These are phyloP conservation scores for Stachybotrys chlorohalonatus DNA, from an alignment of 2,329 filamentous ascomycete species.

Conservation along the genomic window DNA sequence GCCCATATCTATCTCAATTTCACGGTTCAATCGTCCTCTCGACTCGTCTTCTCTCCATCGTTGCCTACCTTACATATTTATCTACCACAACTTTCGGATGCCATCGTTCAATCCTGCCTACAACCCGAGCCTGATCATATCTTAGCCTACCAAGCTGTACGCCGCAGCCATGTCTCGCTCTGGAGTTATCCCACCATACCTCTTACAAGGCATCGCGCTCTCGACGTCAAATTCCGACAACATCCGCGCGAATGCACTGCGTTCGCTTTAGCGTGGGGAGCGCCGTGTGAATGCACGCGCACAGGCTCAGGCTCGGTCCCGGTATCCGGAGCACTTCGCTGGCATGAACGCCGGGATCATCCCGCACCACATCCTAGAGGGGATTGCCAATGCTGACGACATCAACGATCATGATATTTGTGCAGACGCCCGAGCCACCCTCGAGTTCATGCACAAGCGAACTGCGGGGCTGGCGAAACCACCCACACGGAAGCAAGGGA, in stretches of 20 bases:
- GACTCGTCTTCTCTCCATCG: no score
- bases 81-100: no score
- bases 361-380: not conserved
- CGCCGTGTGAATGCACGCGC: not conserved
- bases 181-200: constrained; percentile 36
- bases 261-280: not conserved
- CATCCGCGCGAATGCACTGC: constrained; percentile 23
- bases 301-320: constrained; percentile 17
- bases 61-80: no score
- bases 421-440: constrained; percentile 14
- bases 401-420: not conserved
- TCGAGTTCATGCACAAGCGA: constrained; percentile 3
- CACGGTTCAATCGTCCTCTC: no score
- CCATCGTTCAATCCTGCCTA: no score
- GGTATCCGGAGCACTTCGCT: constrained; percentile 20
- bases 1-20: no score
- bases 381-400: constrained; percentile 3
- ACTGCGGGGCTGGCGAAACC: not conserved
- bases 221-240: constrained; percentile 25
- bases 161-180: constrained; percentile 13
- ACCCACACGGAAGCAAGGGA: constrained; percentile 11
- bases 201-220: constrained; percentile 32
- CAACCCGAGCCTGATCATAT: no score
- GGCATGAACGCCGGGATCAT: not conserved
- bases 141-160: no score